Percentiles rank a stretch among this genome's conserved stretches.
These are phyloP conservation scores for Phlebiopsis gigantea DNA, from an alignment of 768 basidiomycete genomes.

Conservation along the genomic window DNA sequence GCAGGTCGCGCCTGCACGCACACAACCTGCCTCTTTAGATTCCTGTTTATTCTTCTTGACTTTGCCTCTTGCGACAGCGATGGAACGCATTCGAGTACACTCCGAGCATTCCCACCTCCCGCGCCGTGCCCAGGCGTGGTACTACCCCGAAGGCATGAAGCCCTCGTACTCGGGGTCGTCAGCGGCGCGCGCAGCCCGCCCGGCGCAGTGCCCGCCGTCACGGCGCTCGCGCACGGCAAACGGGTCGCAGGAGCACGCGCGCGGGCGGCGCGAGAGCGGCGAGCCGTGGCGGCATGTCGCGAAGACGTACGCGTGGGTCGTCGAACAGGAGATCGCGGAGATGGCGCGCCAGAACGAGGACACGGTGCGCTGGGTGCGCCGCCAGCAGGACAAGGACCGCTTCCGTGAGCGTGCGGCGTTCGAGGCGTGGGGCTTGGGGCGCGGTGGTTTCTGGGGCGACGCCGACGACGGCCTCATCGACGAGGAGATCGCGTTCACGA, in stretches of 20 bases:
- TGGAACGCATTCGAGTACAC: slow-evolving; percentile 12
- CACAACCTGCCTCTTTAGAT: background rate
- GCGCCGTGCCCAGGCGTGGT: slow-evolving; percentile 1
- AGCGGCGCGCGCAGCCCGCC: background rate
- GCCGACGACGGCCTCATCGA: slow-evolving; percentile 51
- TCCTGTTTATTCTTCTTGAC: background rate
- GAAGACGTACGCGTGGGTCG: slow-evolving; percentile 35
- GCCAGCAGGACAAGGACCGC: slow-evolving; percentile 41
- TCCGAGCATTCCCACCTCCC: background rate
- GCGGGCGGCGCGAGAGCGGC: background rate
- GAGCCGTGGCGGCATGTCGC: slow-evolving; percentile 27
- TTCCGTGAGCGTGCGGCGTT: slow-evolving; percentile 19
- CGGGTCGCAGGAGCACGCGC: slow-evolving; percentile 1
- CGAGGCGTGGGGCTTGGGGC: slow-evolving; percentile 22
- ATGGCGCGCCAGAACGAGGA: slow-evolving; percentile 41
- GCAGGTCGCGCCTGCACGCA: background rate
- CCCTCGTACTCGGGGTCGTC: slow-evolving; percentile 7
- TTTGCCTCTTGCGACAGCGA: too few relatives aligned
- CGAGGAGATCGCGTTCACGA: slow-evolving; percentile 25
- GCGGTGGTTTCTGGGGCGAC: slow-evolving; percentile 29
- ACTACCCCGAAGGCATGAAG: slow-evolving; percentile 8
- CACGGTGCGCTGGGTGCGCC: slow-evolving; percentile 61
- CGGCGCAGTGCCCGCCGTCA: slow-evolving; percentile 1
- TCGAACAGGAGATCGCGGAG: slow-evolving; percentile 45
- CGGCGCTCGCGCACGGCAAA: slow-evolving; percentile 6